Conservation (phyloP, 148 eudicot genomes). For the Limonium bicolor region DNA sequence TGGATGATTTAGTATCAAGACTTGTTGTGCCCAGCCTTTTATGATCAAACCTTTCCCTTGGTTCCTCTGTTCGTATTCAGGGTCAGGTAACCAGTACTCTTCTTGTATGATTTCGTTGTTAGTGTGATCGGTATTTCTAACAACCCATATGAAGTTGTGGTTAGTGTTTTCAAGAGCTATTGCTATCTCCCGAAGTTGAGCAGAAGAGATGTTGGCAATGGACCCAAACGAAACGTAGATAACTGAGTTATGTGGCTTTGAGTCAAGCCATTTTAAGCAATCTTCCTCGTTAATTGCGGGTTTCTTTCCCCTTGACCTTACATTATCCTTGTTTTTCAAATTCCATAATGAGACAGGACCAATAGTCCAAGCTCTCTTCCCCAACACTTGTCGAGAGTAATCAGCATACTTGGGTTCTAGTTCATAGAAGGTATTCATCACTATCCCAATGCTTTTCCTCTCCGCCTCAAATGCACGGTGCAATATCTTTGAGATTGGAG, state of each 20-base stretch:
- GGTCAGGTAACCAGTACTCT: slow-evolving; percentile 6
- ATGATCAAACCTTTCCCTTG: slow-evolving; percentile 15
- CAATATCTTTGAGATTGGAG: too few relatives aligned
- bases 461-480: too few relatives aligned
- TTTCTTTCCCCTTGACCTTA: background rate
- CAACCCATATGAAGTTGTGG: slow-evolving; percentile 16
- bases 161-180: slow-evolving; percentile 9
- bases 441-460: slow-evolving; percentile 8
- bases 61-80: slow-evolving; percentile 14
- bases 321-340: too few relatives aligned
- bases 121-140: background rate
- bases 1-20: slow-evolving; percentile 17
- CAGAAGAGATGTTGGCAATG: background rate
- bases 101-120: background rate
- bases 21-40: slow-evolving; percentile 26
- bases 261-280: slow-evolving; percentile 11
- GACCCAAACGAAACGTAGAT: slow-evolving; percentile 12
- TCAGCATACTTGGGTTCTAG: slow-evolving; percentile 15
- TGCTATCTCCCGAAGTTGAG: slow-evolving; percentile 12
- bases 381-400: slow-evolving; percentile 1
- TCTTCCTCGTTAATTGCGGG: background rate
- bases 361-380: slow-evolving; percentile 15
- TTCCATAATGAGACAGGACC: slow-evolving; percentile 24
- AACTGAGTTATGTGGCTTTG: slow-evolving; percentile 12
- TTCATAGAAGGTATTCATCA: slow-evolving; percentile 21